These are phyloP conservation scores for Populus hybrid DNA, from an alignment of 441 rosid genomes.

Conservation along the genomic window DNA sequence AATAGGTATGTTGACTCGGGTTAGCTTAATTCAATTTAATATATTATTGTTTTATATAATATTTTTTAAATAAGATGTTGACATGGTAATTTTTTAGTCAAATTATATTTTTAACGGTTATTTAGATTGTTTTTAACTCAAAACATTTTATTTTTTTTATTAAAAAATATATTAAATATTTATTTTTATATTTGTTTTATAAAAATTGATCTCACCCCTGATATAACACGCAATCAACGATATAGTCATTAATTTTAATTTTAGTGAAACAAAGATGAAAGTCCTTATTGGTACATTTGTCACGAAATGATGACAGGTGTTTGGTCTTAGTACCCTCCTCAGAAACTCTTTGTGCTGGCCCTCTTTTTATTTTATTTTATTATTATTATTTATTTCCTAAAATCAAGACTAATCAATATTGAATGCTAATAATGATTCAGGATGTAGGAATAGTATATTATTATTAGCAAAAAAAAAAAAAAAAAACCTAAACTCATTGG, in stretches of 20 bases:
- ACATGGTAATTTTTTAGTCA: too few species aligned
- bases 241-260: background rate
- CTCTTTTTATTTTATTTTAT: too few species aligned
- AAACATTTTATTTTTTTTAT: too few species aligned
- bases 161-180: background rate
- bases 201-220: background rate
- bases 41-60: too few species aligned
- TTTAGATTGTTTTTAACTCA: too few species aligned
- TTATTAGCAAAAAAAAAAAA: background rate
- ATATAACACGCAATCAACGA: background rate
- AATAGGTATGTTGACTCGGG: too few species aligned
- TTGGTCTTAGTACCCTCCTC: background rate
- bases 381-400: background rate
- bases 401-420: background rate
- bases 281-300: conserved; percentile 2
- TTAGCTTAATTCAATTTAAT: too few species aligned
- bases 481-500: background rate
- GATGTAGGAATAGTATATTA: background rate
- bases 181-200: background rate
- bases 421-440: background rate
- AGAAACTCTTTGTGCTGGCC: background rate
- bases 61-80: too few species aligned
- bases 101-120: too few species aligned
- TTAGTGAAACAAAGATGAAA: background rate
- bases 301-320: conserved; percentile 12